Percentiles rank a stretch among this genome's conserved stretches.
Conservation (phyloP, 768 basidiomycete species). For the Boletus pseudo-olivaceus region DNA sequence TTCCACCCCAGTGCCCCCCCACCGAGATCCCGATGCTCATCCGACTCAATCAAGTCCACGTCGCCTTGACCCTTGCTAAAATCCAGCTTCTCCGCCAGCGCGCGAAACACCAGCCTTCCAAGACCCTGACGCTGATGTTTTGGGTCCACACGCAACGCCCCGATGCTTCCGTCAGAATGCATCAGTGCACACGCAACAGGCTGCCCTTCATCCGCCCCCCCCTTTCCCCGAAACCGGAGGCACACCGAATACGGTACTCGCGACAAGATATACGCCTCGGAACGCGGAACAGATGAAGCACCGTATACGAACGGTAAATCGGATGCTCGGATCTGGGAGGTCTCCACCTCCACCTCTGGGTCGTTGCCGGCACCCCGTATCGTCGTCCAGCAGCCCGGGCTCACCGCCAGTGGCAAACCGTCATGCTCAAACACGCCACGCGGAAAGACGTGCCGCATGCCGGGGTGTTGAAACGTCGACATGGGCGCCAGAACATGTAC, state of each 20-base stretch:
- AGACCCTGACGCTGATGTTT: constrained; percentile 11
- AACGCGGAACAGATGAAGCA: constrained; percentile 10
- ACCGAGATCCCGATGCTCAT: constrained; percentile 10
- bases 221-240: constrained; percentile 7
- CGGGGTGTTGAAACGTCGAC: not conserved
- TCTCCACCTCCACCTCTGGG: not conserved
- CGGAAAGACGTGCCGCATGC: constrained; percentile 5
- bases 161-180: constrained; percentile 22
- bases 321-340: constrained; percentile 8
- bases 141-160: constrained; percentile 7
- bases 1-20: constrained; percentile 24
- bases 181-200: constrained; percentile 16
- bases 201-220: not conserved
- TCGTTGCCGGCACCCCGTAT: not conserved
- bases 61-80: not conserved
- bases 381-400: not conserved
- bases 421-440: not conserved
- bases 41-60: not conserved
- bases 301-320: constrained; percentile 15
- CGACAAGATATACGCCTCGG: constrained; percentile 20
- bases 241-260: constrained; percentile 22
- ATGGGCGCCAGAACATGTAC: constrained; percentile 4
- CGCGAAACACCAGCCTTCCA: constrained; percentile 8
- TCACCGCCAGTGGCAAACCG: not conserved
- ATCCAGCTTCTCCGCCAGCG: constrained; percentile 9